These are phyloP conservation scores for Pseudogymnoascus sp. DNA, from an alignment of 2,329 filamentous ascomycete genomes.

Conservation along the genomic window DNA sequence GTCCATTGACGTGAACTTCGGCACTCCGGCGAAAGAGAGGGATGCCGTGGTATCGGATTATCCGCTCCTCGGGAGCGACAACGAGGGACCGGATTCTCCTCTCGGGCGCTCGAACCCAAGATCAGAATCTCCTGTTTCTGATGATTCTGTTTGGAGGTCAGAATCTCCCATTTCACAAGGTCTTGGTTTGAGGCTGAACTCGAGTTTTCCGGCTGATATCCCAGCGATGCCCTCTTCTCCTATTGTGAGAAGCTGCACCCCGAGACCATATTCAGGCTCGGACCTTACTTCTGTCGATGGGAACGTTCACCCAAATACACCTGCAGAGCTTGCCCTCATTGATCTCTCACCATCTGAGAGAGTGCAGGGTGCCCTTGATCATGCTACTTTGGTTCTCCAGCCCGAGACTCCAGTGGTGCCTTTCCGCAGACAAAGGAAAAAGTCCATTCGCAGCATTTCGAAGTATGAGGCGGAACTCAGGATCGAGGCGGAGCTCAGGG, in stretches of 20 bases:
- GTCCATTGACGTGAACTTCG: neutral
- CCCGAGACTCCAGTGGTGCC: neutral
- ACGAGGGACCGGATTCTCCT: neutral
- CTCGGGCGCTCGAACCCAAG: neutral
- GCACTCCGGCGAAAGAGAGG: neutral
- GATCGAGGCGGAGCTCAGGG: neutral
- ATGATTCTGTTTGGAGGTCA: neutral
- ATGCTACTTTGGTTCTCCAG: neutral
- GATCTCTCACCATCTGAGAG: neutral
- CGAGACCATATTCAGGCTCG: constrained; percentile 5
- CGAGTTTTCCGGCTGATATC: neutral
- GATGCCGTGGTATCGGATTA: neutral
- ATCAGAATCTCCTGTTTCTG: neutral
- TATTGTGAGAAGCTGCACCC: neutral
- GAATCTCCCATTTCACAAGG: neutral
- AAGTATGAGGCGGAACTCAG: neutral
- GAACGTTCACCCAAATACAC: neutral
- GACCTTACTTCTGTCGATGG: constrained; percentile 6
- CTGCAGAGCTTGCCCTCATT: neutral
- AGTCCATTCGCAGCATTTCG: neutral
- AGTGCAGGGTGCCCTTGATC: neutral
- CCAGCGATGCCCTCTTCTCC: neutral
- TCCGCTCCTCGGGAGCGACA: neutral
- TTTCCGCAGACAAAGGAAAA: neutral
- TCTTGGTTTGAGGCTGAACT: neutral